Evolutionary conservation across 495 filamentous ascomycete genomes (phyloP).

Genomic region (Talaromyces ruber): DNA sequence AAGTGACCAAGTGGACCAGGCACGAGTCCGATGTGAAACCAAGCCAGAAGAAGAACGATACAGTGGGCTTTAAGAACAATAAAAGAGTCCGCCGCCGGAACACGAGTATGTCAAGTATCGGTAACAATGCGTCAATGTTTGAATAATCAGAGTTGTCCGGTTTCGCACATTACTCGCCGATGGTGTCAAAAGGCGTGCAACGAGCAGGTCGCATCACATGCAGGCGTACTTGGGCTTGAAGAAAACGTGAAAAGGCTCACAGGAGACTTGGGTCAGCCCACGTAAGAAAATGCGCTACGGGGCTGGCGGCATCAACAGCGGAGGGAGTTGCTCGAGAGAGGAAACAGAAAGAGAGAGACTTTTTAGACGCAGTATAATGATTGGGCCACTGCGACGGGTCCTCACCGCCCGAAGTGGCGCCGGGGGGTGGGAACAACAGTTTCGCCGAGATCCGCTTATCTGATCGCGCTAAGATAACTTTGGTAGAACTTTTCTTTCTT

Average conservation of each 20-base stretch:
- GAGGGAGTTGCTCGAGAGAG: slow-evolving; percentile 7
- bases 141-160: neutral
- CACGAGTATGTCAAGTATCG: neutral
- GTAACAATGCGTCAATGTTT: neutral
- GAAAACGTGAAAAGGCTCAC: neutral
- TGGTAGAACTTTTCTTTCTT: slow-evolving; percentile 7
- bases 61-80: neutral
- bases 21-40: neutral
- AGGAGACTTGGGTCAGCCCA: neutral
- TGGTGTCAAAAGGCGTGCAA: neutral
- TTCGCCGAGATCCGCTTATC: slow-evolving; percentile 31
- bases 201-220: slow-evolving; percentile 1
- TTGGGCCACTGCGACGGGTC: neutral
- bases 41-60: neutral
- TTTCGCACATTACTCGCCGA: slow-evolving; percentile 1
- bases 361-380: neutral
- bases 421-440: slow-evolving; percentile 12
- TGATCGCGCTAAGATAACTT: slow-evolving; percentile 31
- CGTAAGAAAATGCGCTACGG: neutral
- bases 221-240: neutral
- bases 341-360: slow-evolving; percentile 12
- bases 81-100: neutral
- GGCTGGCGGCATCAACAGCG: slow-evolving; percentile 4
- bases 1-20: neutral
- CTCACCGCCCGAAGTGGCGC: slow-evolving; percentile 10